Percentiles rank a stretch among this genome's conserved stretches.
phyloP scores from a whole-genome alignment of 495 filamentous ascomycete species.

The Aspergillus cristatus region DNA sequence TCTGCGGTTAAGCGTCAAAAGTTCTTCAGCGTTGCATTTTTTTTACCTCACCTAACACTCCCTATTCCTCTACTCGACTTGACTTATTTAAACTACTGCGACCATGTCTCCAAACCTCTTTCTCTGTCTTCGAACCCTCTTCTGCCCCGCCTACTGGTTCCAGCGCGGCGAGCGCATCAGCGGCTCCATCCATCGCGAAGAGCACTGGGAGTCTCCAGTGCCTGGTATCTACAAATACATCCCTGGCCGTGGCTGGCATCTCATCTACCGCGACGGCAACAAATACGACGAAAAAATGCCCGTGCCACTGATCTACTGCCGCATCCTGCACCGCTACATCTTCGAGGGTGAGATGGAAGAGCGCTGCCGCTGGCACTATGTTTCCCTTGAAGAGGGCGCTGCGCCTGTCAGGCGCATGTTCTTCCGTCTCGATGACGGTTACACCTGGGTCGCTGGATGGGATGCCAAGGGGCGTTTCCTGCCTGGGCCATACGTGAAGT shows the following conservation, averaged over 20 bases:
- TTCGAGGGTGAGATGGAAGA: slow-evolving; percentile 36
- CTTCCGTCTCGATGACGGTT: slow-evolving; percentile 35
- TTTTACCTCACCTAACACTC: slow-evolving; percentile 1
- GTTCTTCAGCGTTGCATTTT: neutral
- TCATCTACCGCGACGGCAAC: slow-evolving; percentile 27
- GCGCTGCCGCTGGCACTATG: slow-evolving; percentile 32
- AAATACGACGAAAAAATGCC: slow-evolving; percentile 31
- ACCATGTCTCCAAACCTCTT: slow-evolving; percentile 40
- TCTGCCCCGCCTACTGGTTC: slow-evolving; percentile 39
- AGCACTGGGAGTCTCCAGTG: slow-evolving; percentile 38
- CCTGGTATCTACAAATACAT: slow-evolving; percentile 39
- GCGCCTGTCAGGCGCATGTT: slow-evolving; percentile 31
- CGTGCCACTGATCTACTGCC: slow-evolving; percentile 35
- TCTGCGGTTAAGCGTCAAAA: slow-evolving; percentile 13
- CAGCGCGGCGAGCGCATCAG: slow-evolving; percentile 30
- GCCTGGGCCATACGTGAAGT: slow-evolving; percentile 37
- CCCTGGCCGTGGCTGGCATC: slow-evolving; percentile 36
- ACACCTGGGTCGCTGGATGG: slow-evolving; percentile 38
- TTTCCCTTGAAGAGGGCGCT: slow-evolving; percentile 24
- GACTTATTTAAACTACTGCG: too few relatives aligned
- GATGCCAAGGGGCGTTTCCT: slow-evolving; percentile 35
- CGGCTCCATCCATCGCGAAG: slow-evolving; percentile 26
- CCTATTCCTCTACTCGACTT: slow-evolving; percentile 5
- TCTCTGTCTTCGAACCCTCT: slow-evolving; percentile 30
- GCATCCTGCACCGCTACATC: slow-evolving; percentile 39